These are phyloP conservation scores for Isoetes engelmannii DNA, from an alignment of 83 land plant species.

Conservation along the genomic window DNA sequence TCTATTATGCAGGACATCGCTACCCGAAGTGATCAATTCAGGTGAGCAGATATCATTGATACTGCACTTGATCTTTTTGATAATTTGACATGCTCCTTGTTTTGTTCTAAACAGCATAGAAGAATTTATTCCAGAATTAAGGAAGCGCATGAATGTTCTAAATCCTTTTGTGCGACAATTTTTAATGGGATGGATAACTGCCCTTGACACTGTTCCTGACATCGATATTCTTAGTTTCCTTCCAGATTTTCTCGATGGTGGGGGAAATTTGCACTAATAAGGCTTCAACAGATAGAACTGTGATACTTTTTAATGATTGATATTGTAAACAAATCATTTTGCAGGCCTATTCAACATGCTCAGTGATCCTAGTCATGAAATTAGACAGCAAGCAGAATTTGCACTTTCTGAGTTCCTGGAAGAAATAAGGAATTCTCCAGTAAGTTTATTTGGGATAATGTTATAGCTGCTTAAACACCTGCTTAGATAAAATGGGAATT, in stretches of 20 bases:
- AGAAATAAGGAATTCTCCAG: constrained; percentile 8
- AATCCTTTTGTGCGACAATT: constrained; percentile 12
- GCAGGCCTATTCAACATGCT: constrained; percentile 8
- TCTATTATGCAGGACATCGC: not conserved
- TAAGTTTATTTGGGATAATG: not conserved
- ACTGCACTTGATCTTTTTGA: not conserved
- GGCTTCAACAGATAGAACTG: not conserved
- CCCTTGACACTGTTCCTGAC: constrained; percentile 1
- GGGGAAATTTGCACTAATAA: not conserved
- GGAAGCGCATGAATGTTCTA: constrained; percentile 4
- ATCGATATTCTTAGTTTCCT: constrained; percentile 4
- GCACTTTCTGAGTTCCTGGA: constrained; percentile 8
- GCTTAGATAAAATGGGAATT: no score
- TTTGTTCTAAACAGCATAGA: constrained; percentile 2
- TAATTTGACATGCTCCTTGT: not conserved
- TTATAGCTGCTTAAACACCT: no score
- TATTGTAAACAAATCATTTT: constrained; percentile 1
- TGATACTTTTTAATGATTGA: not conserved
- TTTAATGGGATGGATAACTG: constrained; percentile 11
- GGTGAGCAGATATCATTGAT: not conserved
- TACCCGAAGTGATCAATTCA: constrained; percentile 6
- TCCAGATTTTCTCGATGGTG: constrained; percentile 8
- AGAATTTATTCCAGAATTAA: constrained; percentile 3
- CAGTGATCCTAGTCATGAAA: constrained; percentile 1
- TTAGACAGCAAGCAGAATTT: constrained; percentile 10